Evolutionary conservation across 768 basidiomycete genomes (phyloP).

Genomic region (Leccinum imitatum): DNA sequence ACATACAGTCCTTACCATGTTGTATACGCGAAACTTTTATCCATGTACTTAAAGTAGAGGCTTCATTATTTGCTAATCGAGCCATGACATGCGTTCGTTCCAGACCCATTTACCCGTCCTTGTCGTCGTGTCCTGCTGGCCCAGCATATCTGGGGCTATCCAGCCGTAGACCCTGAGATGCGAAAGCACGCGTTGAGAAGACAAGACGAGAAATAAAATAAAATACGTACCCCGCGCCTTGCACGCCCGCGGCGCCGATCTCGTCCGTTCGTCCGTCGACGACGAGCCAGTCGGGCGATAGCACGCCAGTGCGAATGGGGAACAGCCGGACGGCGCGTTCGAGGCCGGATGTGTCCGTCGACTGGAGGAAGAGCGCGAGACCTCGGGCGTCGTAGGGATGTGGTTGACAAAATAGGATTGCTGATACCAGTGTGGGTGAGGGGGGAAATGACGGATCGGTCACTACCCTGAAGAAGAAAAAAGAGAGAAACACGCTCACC

Average conservation of each 20-base stretch:
- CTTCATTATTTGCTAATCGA: slow-evolving; percentile 36
- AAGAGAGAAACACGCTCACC: slow-evolving; percentile 5
- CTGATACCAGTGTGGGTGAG: slow-evolving; percentile 10
- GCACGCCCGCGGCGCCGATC: slow-evolving; percentile 69
- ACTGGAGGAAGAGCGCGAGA: slow-evolving; percentile 55
- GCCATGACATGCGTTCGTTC: slow-evolving; percentile 51
- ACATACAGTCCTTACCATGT: slow-evolving; percentile 27
- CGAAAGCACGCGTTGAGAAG: background rate
- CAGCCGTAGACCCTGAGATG: slow-evolving; percentile 23
- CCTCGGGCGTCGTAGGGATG: slow-evolving; percentile 26
- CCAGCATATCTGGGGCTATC: background rate
- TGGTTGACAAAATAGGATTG: slow-evolving; percentile 59
- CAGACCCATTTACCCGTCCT: slow-evolving; percentile 41
- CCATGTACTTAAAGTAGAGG: slow-evolving; percentile 20
- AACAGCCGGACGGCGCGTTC: slow-evolving; percentile 74
- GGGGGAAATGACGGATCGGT: background rate
- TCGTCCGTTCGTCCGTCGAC: slow-evolving; percentile 51
- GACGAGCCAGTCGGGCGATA: slow-evolving; percentile 77
- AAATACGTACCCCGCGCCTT: slow-evolving; percentile 71
- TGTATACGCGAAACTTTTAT: slow-evolving; percentile 21
- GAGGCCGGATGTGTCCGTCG: slow-evolving; percentile 55
- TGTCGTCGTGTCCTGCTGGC: slow-evolving; percentile 23
- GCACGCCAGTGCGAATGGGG: slow-evolving; percentile 79
- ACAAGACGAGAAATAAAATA: no score
- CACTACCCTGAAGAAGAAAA: background rate